Evolutionary conservation across 2,329 filamentous ascomycete genomes (phyloP).

Genomic region (Cucurbitaria berberidis): DNA sequence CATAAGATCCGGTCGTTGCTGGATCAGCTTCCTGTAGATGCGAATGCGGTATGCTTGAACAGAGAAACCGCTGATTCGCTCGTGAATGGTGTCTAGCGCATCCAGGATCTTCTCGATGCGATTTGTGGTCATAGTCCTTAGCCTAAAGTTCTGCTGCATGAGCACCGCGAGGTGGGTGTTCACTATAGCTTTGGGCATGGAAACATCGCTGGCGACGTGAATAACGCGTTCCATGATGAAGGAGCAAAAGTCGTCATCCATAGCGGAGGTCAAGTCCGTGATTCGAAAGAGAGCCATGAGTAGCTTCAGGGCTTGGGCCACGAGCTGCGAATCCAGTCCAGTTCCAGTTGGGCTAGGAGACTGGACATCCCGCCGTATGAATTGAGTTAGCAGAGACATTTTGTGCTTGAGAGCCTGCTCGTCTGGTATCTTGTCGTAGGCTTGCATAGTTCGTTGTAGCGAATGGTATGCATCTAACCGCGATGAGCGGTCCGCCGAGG

Average conservation of each 20-base stretch:
- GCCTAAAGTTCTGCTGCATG: constrained; percentile 77
- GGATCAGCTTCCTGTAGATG: constrained; percentile 79
- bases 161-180: constrained; percentile 82
- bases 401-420: constrained; percentile 63
- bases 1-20: constrained; percentile 75
- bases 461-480: constrained; percentile 87
- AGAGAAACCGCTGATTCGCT: constrained; percentile 78
- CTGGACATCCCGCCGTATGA: constrained; percentile 81
- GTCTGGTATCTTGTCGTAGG: constrained; percentile 78
- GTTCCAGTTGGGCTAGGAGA: constrained; percentile 63
- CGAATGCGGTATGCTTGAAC: constrained; percentile 77
- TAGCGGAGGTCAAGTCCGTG: constrained; percentile 69
- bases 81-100: constrained; percentile 73
- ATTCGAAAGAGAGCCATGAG: constrained; percentile 79
- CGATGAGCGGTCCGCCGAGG: constrained; percentile 71
- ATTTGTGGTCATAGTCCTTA: constrained; percentile 74
- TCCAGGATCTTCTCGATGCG: constrained; percentile 74
- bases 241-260: constrained; percentile 78
- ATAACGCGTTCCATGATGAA: constrained; percentile 85
- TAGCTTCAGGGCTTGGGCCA: constrained; percentile 78
- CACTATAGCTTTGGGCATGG: constrained; percentile 75
- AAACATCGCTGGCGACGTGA: constrained; percentile 70
- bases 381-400: constrained; percentile 77
- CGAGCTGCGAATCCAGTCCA: constrained; percentile 69
- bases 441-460: constrained; percentile 75